Conservation (phyloP, 345 rosid genomes). For the Linum trigynum region DNA sequence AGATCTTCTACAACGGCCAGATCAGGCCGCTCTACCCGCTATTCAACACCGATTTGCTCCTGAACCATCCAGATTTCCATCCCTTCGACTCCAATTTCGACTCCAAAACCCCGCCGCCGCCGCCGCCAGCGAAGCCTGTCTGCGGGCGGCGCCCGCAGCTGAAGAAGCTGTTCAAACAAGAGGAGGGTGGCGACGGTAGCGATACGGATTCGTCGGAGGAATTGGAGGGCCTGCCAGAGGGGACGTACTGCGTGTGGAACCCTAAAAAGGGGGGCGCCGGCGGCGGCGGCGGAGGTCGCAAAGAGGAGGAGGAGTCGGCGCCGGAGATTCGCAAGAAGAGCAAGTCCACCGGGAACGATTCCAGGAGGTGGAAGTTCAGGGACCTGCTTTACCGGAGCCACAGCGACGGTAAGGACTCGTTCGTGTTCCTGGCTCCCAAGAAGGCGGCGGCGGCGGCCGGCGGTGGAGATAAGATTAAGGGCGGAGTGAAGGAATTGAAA, state of each 20-base stretch:
- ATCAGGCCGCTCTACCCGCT: constrained; percentile 1
- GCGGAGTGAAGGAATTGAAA: constrained; percentile 5
- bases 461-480: background rate
- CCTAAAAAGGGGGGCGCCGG: background rate
- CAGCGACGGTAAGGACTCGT: constrained; percentile 24
- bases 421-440: constrained; percentile 33
- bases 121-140: background rate
- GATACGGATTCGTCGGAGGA: background rate
- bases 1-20: constrained; percentile 28
- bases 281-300: background rate
- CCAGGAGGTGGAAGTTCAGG: background rate
- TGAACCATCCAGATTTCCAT: background rate
- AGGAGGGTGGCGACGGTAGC: background rate
- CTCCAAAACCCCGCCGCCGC: background rate
- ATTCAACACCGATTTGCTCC: constrained; percentile 1
- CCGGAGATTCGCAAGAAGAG: background rate
- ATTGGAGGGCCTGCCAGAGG: background rate
- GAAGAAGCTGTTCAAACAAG: background rate
- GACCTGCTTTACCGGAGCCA: background rate
- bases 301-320: background rate
- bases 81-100: background rate
- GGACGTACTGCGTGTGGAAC: constrained; percentile 5
- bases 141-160: background rate
- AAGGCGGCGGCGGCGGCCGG: background rate
- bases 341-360: background rate